These are phyloP conservation scores for Candida maesae DNA, from an alignment of 805 yeast species.

Conservation along the genomic window DNA sequence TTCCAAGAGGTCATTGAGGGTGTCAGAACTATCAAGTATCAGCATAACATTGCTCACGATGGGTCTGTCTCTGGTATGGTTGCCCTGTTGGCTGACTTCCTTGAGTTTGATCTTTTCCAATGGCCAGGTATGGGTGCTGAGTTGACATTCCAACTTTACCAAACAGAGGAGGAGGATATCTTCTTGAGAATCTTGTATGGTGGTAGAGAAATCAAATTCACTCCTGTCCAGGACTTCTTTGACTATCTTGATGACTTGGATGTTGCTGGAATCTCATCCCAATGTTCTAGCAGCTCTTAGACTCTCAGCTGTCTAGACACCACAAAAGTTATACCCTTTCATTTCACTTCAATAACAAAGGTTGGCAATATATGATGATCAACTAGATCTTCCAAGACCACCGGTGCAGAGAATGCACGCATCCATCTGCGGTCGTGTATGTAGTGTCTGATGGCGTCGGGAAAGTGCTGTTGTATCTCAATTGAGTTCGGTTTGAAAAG, in stretches of 20 bases:
- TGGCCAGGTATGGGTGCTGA: constrained; percentile 51
- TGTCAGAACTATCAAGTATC: constrained; percentile 28
- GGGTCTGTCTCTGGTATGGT: constrained; percentile 35
- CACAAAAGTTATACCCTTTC: too few species aligned
- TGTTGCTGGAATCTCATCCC: constrained; percentile 10
- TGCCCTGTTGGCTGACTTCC: constrained; percentile 32
- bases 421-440: constrained; percentile 1
- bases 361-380: not conserved
- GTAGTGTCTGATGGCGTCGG: constrained; percentile 3
- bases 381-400: constrained; percentile 1
- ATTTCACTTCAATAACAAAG: too few species aligned
- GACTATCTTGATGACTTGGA: constrained; percentile 19
- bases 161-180: constrained; percentile 21
- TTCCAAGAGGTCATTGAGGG: constrained; percentile 30
- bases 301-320: not conserved
- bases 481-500: not conserved
- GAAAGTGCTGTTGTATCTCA: constrained; percentile 1
- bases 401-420: not conserved
- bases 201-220: constrained; percentile 27
- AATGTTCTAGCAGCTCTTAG: constrained; percentile 6
- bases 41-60: constrained; percentile 42
- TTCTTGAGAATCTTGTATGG: constrained; percentile 36
- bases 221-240: constrained; percentile 17
- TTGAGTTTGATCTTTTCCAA: constrained; percentile 29
- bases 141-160: constrained; percentile 37